Evolutionary conservation across 805 yeast genomes (phyloP).

Genomic region (Starmera pachycereana): DNA sequence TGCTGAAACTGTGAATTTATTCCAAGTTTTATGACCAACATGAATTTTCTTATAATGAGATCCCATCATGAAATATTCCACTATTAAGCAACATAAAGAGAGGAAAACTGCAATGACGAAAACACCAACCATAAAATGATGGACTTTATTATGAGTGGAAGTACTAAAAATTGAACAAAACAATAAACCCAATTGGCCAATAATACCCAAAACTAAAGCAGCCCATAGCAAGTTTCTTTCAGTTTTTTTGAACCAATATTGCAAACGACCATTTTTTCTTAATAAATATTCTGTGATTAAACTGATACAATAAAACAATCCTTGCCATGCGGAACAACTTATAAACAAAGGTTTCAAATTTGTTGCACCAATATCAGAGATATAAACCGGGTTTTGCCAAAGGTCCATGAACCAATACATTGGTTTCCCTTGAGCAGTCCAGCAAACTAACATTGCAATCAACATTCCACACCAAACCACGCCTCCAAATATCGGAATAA

Average conservation of each 20-base stretch:
- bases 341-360: constrained; percentile 78
- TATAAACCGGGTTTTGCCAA: constrained; percentile 47
- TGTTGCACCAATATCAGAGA: constrained; percentile 85
- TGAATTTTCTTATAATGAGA: constrained; percentile 30
- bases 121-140: constrained; percentile 57
- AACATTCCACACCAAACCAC: constrained; percentile 90
- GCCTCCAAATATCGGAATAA: constrained; percentile 57
- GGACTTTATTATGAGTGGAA: constrained; percentile 41
- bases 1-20: constrained; percentile 38
- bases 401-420: constrained; percentile 43
- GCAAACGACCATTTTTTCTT: constrained; percentile 42
- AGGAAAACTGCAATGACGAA: constrained; percentile 62
- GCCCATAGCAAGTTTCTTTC: constrained; percentile 31
- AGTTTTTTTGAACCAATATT: constrained; percentile 28
- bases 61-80: constrained; percentile 38
- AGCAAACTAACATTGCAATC: constrained; percentile 61
- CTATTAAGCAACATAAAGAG: constrained; percentile 32
- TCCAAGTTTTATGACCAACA: constrained; percentile 22
- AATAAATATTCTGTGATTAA: constrained; percentile 52
- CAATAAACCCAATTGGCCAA: constrained; percentile 66
- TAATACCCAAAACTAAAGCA: constrained; percentile 31
- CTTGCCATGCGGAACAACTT: constrained; percentile 68
- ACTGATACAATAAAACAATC: constrained; percentile 58
- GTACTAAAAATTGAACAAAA: constrained; percentile 70
- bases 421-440: constrained; percentile 80